These are phyloP conservation scores for Colletotrichum chrysophilum DNA, from an alignment of 2,329 filamentous ascomycete species.

Conservation along the genomic window DNA sequence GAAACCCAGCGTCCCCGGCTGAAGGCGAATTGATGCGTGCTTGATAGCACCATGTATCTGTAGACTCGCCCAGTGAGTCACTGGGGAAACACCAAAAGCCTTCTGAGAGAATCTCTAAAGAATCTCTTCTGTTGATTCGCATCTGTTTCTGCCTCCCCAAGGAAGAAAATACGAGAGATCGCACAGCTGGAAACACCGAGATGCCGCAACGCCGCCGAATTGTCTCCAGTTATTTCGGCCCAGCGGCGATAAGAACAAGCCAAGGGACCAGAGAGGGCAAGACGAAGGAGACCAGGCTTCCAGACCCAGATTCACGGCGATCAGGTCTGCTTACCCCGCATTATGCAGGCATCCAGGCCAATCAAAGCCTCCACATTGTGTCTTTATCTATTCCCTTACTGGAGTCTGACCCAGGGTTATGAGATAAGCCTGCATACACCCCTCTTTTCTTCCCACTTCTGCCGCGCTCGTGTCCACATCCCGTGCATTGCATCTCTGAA, in stretches of 20 bases:
- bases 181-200: not conserved
- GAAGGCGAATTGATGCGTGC: not conserved
- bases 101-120: not conserved
- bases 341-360: not conserved
- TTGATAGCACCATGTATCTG: not conserved
- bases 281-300: not conserved
- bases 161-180: not conserved
- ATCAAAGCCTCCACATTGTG: not conserved
- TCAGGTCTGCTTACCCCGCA: constrained; percentile 2
- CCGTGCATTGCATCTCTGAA: not conserved
- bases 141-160: not conserved
- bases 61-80: not conserved
- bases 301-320: not conserved
- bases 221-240: not conserved
- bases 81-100: not conserved
- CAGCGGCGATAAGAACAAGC: not conserved
- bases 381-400: not conserved
- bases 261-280: not conserved
- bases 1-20: not conserved
- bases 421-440: not conserved
- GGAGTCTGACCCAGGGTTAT: not conserved
- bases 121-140: not conserved
- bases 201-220: not conserved
- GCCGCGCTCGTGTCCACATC: not conserved
- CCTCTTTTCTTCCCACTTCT: not conserved